Evolutionary conservation across 768 basidiomycete genomes (phyloP).

Genomic region (Hydnomerulius pinastri): DNA sequence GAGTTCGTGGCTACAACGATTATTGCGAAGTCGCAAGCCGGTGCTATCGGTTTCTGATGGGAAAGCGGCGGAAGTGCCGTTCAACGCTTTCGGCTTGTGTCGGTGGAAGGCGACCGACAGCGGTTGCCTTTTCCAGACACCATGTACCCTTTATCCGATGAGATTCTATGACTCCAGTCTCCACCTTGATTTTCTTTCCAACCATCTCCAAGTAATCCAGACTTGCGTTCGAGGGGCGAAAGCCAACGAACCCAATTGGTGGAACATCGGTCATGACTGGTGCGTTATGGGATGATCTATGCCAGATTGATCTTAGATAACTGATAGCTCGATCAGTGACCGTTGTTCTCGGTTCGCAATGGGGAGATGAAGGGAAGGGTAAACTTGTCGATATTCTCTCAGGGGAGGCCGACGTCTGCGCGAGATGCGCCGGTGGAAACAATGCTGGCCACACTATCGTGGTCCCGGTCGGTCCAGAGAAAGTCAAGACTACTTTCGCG

Average conservation of each 20-base stretch:
- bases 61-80: neutral
- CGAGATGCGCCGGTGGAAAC: slow-evolving; percentile 96
- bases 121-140: slow-evolving; percentile 19
- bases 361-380: slow-evolving; percentile 93
- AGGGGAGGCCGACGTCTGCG: slow-evolving; percentile 87
- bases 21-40: too few species aligned
- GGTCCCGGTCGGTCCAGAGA: slow-evolving; percentile 67
- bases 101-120: neutral
- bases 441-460: slow-evolving; percentile 99
- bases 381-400: slow-evolving; percentile 97
- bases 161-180: neutral
- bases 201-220: slow-evolving; percentile 11
- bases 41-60: too few species aligned
- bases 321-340: slow-evolving; percentile 42
- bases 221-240: neutral
- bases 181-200: slow-evolving; percentile 4
- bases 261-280: slow-evolving; percentile 23
- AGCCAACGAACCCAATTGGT: neutral
- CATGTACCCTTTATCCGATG: neutral
- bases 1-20: too few species aligned
- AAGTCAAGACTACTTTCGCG: slow-evolving; percentile 81
- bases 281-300: slow-evolving; percentile 8
- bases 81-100: neutral
- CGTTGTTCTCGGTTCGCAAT: slow-evolving; percentile 85
- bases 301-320: slow-evolving; percentile 6